These are phyloP conservation scores for Lentinula aciculospora DNA, from an alignment of 768 basidiomycete genomes.

Conservation along the genomic window DNA sequence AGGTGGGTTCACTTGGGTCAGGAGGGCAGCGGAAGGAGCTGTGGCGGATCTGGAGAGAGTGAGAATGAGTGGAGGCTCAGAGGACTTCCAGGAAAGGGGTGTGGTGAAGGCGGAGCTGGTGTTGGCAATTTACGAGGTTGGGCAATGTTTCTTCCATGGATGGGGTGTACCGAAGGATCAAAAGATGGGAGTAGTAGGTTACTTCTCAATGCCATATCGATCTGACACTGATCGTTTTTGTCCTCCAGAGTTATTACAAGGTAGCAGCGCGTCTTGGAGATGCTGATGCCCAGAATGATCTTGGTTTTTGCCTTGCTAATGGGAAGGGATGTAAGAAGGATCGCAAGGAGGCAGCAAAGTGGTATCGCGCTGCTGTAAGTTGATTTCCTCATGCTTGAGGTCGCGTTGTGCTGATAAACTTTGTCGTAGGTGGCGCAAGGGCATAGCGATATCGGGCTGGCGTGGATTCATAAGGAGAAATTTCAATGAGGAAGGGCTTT, in stretches of 20 bases:
- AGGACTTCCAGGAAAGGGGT: background rate
- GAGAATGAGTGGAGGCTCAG: conserved; percentile 23
- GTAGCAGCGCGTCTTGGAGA: conserved; percentile 85
- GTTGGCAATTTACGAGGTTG: conserved; percentile 87
- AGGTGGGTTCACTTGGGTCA: conserved; percentile 76
- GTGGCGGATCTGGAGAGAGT: conserved; percentile 63
- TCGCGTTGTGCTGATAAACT: background rate
- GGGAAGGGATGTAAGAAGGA: conserved; percentile 89
- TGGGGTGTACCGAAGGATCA: conserved; percentile 87
- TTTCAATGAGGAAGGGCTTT: conserved; percentile 36
- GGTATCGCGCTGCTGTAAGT: conserved; percentile 84
- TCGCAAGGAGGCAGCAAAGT: conserved; percentile 78
- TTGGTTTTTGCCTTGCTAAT: conserved; percentile 81
- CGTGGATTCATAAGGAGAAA: conserved; percentile 92
- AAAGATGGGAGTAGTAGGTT: conserved; percentile 80
- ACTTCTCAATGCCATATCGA: background rate
- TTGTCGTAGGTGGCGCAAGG: conserved; percentile 54
- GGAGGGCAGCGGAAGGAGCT: conserved; percentile 75
- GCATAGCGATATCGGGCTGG: conserved; percentile 75
- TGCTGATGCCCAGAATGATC: conserved; percentile 79
- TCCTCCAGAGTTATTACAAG: conserved; percentile 69
- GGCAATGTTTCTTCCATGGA: conserved; percentile 88
- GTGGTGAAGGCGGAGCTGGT: conserved; percentile 65
- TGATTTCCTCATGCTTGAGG: background rate
- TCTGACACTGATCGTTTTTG: background rate